Evolutionary conservation across 768 basidiomycete species (phyloP), one percentile per base, ranked within the genome.

Genomic region (Nidula microcarpa): DNA sequence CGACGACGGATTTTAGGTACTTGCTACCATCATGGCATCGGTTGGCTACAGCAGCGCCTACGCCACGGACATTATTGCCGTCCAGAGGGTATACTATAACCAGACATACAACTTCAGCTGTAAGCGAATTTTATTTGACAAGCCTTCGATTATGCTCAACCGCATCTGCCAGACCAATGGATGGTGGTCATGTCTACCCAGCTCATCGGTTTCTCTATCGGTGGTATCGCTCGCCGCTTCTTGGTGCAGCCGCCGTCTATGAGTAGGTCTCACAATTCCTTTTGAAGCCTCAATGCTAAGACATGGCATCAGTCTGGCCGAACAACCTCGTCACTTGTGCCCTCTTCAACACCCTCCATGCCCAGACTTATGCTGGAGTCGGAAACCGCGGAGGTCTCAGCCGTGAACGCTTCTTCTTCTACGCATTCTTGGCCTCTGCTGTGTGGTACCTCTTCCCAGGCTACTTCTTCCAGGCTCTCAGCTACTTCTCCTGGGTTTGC

Each of bases 181-280:
- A 80, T 91, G 67, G 69, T 91, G 17, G 86, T 91, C 23, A 82
- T 91, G 70, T 85, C 82, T 33, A 84, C 85, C 1, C 85, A 87
- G 61, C 70, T 90, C 51, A 89, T 91, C 51, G 89, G 91, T 10
- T 92, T 92, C 73, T 91, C 89, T 4, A 82, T 91, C 52, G 91
- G 90, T 73, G 62, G 82, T 59, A 58, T 91, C 74, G 57, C 81
- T 5, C 81, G 86, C 33, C 84, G 90, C 9, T 91, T 91, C 76
- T 77, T 92, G 36, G 90, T 88, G 36, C 77, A 83, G 52, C 88
- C 84, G 6, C 81, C 81, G 3, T 84, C 84, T 0, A 86, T 87
- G 85, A 86, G 84, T 82, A 54, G 54, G 81, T 65, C 30, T 34
- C 23, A 23, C 1, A 23, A 23, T 8, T 14, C 39, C 11, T 50